Evolutionary conservation across 106 monocot genomes (phyloP).

Genomic region (Triglochin maritima): DNA sequence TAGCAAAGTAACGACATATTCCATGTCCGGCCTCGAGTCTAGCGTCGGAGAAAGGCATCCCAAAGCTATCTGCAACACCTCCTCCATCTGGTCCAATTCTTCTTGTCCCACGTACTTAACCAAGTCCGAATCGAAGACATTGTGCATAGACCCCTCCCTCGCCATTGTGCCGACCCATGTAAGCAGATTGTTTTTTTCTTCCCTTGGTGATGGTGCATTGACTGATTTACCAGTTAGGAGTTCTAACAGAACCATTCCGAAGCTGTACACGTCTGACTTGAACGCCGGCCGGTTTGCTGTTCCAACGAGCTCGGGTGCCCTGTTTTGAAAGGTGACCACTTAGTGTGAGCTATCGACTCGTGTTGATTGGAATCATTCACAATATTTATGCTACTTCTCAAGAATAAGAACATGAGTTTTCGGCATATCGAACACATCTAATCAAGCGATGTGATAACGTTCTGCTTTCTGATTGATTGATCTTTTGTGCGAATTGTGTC

Average conservation of each 20-base stretch:
- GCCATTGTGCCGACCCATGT: conserved; percentile 19
- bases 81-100: conserved; percentile 12
- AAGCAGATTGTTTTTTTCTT: conserved; percentile 3
- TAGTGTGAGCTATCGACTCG: too few relatives aligned
- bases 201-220: neutral
- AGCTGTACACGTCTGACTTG: conserved; percentile 11
- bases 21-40: conserved; percentile 50
- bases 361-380: too few relatives aligned
- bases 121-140: conserved; percentile 12
- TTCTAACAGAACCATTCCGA: conserved; percentile 18
- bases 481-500: too few relatives aligned
- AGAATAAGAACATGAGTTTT: too few relatives aligned
- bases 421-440: too few relatives aligned
- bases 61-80: conserved; percentile 8
- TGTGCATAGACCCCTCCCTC: conserved; percentile 11
- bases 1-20: conserved; percentile 56
- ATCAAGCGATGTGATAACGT: too few relatives aligned
- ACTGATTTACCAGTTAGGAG: conserved; percentile 8
- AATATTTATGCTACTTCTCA: too few relatives aligned
- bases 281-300: neutral
- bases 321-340: too few relatives aligned
- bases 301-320: conserved; percentile 7
- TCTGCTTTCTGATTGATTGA: too few relatives aligned
- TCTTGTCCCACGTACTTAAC: neutral
- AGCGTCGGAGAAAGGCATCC: conserved; percentile 33